Evolutionary conservation across 306 rosid species (phyloP).

Genomic region (Dryas drummondii): DNA sequence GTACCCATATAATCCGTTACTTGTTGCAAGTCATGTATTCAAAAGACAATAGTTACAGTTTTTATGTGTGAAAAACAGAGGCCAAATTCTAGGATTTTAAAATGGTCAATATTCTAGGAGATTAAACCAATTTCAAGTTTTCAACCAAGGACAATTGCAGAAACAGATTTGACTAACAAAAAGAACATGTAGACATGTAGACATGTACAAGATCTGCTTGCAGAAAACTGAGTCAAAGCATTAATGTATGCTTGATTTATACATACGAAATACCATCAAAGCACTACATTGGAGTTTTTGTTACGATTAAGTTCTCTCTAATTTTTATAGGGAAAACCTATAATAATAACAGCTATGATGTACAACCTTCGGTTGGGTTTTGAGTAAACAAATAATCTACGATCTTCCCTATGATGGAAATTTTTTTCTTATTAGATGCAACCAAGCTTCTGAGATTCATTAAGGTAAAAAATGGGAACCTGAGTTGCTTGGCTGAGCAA

Average conservation of each 20-base stretch:
- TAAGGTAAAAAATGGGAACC: constrained; percentile 37
- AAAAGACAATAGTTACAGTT: too few relatives aligned
- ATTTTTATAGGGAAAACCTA: background rate
- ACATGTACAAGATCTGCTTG: background rate
- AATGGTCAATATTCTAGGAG: background rate
- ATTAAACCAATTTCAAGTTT: background rate
- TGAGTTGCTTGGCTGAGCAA: constrained; percentile 36
- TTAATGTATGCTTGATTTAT: background rate
- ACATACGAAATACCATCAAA: background rate
- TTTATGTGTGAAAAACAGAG: background rate
- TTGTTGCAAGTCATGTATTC: too few relatives aligned
- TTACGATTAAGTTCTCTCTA: constrained; percentile 9
- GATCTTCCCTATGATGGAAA: constrained; percentile 15
- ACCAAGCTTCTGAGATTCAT: constrained; percentile 49
- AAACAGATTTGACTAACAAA: background rate
- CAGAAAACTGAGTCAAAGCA: background rate
- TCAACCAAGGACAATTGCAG: too few relatives aligned
- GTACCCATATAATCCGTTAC: too few relatives aligned
- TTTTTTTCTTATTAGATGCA: constrained; percentile 40
- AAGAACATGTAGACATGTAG: background rate
- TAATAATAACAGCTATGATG: constrained; percentile 14
- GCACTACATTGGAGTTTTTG: background rate
- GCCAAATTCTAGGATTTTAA: background rate
- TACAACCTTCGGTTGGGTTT: constrained; percentile 20
- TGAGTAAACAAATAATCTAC: constrained; percentile 25